These are phyloP conservation scores for Candida pseudoviswanathii DNA, from an alignment of 1,139 yeast genomes.

Conservation along the genomic window DNA sequence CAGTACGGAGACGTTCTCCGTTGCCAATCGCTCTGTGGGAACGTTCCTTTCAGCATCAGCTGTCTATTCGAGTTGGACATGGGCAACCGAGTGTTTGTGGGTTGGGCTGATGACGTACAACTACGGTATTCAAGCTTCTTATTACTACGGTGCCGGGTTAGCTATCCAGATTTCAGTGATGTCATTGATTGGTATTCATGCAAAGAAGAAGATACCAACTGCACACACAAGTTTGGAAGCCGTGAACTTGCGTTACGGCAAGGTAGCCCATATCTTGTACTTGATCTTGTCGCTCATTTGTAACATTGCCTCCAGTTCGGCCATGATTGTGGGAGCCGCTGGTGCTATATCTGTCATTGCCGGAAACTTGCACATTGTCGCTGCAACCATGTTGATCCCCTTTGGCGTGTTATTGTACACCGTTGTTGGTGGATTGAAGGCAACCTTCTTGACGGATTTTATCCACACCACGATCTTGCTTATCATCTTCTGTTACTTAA, in stretches of 20 bases:
- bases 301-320: constrained; percentile 33
- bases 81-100: constrained; percentile 36
- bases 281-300: constrained; percentile 33
- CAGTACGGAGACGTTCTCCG: constrained; percentile 34
- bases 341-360: constrained; percentile 37
- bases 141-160: constrained; percentile 32
- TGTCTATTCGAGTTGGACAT: constrained; percentile 31
- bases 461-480: constrained; percentile 37
- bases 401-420: constrained; percentile 40
- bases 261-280: constrained; percentile 29
- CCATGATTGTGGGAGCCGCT: constrained; percentile 41
- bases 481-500: constrained; percentile 28
- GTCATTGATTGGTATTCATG: constrained; percentile 31
- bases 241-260: constrained; percentile 34
- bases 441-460: constrained; percentile 42
- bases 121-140: constrained; percentile 31
- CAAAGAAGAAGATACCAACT: constrained; percentile 33
- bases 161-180: constrained; percentile 31
- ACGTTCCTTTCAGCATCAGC: constrained; percentile 29
- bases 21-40: constrained; percentile 31
- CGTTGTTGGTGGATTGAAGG: constrained; percentile 41
- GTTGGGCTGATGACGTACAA: constrained; percentile 29
- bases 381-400: constrained; percentile 37
- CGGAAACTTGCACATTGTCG: constrained; percentile 35
- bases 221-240: constrained; percentile 34